These are phyloP conservation scores for Pseudozyma flocculosa DNA, from an alignment of 1,284 basidiomycete genomes.

Conservation along the genomic window DNA sequence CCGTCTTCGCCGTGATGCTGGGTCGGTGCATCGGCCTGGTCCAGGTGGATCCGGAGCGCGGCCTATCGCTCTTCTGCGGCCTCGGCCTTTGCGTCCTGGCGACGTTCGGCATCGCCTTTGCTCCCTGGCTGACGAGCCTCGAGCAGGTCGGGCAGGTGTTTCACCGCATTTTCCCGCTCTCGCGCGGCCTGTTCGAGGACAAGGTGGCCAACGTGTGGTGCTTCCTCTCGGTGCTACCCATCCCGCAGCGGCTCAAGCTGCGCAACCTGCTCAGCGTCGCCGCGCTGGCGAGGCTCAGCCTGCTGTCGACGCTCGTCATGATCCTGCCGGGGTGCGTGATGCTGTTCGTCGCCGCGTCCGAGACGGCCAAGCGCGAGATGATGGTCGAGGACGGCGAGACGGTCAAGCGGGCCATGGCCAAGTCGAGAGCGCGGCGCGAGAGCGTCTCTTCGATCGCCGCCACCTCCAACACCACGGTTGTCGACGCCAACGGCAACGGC, in stretches of 20 bases:
- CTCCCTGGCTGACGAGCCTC: constrained; percentile 71
- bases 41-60: constrained; percentile 68
- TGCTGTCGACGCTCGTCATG: constrained; percentile 55
- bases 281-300: constrained; percentile 57
- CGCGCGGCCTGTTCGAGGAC: constrained; percentile 88
- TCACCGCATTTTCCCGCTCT: constrained; percentile 83
- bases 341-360: constrained; percentile 40
- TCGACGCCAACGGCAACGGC: not conserved
- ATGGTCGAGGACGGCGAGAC: constrained; percentile 26
- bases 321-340: constrained; percentile 53
- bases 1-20: constrained; percentile 59
- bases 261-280: constrained; percentile 28
- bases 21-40: constrained; percentile 70
- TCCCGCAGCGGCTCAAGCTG: constrained; percentile 42
- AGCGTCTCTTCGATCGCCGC: not conserved
- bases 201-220: constrained; percentile 94
- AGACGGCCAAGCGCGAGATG: constrained; percentile 52
- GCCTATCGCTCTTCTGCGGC: constrained; percentile 68
- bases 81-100: constrained; percentile 63
- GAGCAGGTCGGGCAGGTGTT: constrained; percentile 66
- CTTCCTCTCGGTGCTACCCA: constrained; percentile 43
- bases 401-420: constrained; percentile 9
- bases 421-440: not conserved
- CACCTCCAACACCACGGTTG: not conserved
- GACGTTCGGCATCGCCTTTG: constrained; percentile 71